Percentiles rank a stretch among this genome's conserved stretches.
Evolutionary conservation across 2,329 filamentous ascomycete species (phyloP).

Genomic region (Fusarium neocosmosporiellum): DNA sequence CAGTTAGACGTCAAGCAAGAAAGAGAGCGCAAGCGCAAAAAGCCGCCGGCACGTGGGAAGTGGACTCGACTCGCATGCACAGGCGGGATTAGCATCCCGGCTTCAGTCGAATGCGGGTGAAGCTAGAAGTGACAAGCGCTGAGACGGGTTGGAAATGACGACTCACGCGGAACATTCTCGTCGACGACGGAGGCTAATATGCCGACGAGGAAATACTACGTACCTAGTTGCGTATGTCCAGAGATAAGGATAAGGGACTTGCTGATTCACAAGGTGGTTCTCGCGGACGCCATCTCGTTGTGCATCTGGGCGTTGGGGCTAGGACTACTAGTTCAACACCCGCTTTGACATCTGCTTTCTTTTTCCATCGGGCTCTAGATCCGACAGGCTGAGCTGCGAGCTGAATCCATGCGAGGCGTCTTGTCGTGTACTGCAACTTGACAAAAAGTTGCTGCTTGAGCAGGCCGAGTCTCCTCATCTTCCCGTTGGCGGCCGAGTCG

Average conservation of each 20-base stretch:
- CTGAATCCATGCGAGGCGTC: slow-evolving; percentile 15
- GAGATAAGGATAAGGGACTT: neutral
- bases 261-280: neutral
- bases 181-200: neutral
- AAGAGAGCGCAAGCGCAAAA: neutral
- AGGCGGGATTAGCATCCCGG: slow-evolving; percentile 3
- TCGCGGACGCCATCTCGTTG: slow-evolving; percentile 9
- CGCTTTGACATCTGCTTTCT: slow-evolving; percentile 35
- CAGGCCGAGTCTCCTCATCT: neutral
- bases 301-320: slow-evolving; percentile 12
- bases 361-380: slow-evolving; percentile 14
- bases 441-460: neutral
- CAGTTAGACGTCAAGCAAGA: neutral
- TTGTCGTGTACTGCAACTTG: neutral
- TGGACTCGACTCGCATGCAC: neutral
- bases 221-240: neutral
- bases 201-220: neutral
- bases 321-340: slow-evolving; percentile 14
- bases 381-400: slow-evolving; percentile 30
- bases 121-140: slow-evolving; percentile 15
- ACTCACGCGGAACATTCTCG: slow-evolving; percentile 1
- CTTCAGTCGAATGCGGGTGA: slow-evolving; percentile 4
- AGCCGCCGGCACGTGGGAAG: slow-evolving; percentile 14
- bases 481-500: neutral
- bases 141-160: slow-evolving; percentile 2